Conservation (phyloP, 805 yeast genomes). For the Yamadazyma endophytica region DNA sequence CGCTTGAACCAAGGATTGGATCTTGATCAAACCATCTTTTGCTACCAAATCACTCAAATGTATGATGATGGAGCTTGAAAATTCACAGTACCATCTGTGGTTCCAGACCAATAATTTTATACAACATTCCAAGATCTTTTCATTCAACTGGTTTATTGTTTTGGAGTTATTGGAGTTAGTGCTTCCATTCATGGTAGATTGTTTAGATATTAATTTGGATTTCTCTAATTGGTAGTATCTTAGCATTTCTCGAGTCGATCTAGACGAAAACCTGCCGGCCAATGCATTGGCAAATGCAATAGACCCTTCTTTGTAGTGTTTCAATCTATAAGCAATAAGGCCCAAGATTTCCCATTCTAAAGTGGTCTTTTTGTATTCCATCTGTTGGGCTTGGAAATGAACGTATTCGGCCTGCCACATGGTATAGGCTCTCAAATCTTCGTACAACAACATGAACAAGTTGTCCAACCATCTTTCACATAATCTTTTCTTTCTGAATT, state of each 20-base stretch:
- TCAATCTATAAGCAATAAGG: constrained; percentile 74
- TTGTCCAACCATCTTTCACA: constrained; percentile 77
- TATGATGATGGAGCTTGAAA: constrained; percentile 65
- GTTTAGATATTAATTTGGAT: constrained; percentile 29
- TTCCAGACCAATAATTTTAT: constrained; percentile 93
- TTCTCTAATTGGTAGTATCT: constrained; percentile 57
- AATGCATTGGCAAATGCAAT: constrained; percentile 76
- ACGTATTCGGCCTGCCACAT: constrained; percentile 91
- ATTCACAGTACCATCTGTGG: constrained; percentile 95
- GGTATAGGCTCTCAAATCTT: constrained; percentile 77
- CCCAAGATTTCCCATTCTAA: constrained; percentile 94
- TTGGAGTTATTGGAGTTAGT: constrained; percentile 15
- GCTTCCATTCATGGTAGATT: constrained; percentile 11
- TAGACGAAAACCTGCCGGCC: constrained; percentile 71
- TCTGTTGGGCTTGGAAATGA: constrained; percentile 84
- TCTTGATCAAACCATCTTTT: constrained; percentile 75
- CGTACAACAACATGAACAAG: constrained; percentile 63
- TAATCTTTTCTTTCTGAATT: constrained; percentile 59
- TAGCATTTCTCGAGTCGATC: constrained; percentile 70
- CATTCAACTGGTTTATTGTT: constrained; percentile 43
- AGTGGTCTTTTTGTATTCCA: constrained; percentile 71
- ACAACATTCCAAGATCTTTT: constrained; percentile 59
- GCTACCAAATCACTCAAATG: constrained; percentile 58
- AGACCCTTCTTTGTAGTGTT: constrained; percentile 84
- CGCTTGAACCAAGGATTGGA: constrained; percentile 67